Conservation (phyloP, 75 land plant genomes). For the Gnetum montanum region DNA sequence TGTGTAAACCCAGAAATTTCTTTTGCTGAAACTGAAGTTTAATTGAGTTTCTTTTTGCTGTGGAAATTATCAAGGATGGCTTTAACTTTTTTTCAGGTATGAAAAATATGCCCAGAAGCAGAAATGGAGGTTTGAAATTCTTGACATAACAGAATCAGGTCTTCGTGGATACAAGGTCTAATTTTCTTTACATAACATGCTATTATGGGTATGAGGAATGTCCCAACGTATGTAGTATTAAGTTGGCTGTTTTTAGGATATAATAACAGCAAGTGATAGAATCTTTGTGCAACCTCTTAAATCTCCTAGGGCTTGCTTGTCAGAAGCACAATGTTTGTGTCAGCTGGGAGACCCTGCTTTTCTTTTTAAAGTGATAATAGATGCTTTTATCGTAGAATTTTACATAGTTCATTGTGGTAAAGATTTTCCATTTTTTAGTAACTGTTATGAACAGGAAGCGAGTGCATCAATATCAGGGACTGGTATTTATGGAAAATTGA, state of each 20-base stretch:
- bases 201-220: background rate
- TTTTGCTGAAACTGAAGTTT: too few species aligned
- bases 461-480: slow-evolving; percentile 86
- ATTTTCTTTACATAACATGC: background rate
- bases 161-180: slow-evolving; percentile 87
- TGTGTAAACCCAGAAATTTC: slow-evolving; percentile 26
- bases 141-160: slow-evolving; percentile 67
- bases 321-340: too few species aligned
- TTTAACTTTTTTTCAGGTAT: slow-evolving; percentile 47
- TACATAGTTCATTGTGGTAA: too few species aligned
- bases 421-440: too few species aligned
- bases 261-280: background rate
- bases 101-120: slow-evolving; percentile 73
- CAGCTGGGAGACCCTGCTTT: too few species aligned
- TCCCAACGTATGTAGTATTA: background rate
- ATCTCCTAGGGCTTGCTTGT: too few species aligned
- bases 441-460: slow-evolving; percentile 99
- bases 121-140: slow-evolving; percentile 87
- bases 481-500: slow-evolving; percentile 84
- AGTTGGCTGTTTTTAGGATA: background rate
- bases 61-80: too few species aligned
- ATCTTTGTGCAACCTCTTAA: too few species aligned
- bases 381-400: too few species aligned
- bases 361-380: too few species aligned
- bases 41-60: too few species aligned